A percentile compares a stretch with the other conserved stretches of the same genome.
phyloP scores from a whole-genome alignment of 2,329 filamentous ascomycete species.

The Alternaria arborescens region DNA sequence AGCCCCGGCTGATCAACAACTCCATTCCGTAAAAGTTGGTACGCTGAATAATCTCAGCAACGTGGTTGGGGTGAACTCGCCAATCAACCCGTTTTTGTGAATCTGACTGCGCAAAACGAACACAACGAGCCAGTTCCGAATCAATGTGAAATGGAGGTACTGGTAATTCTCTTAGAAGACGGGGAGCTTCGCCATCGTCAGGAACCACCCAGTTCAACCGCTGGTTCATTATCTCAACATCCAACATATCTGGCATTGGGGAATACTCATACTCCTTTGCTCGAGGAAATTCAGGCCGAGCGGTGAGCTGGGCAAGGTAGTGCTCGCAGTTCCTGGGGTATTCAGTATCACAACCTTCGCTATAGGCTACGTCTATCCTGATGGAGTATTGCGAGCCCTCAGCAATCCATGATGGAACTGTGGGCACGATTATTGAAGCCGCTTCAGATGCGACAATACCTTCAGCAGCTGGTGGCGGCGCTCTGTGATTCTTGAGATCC shows the following conservation, averaged over 20 bases:
- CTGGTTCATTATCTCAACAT: neutral
- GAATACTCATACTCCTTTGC: neutral
- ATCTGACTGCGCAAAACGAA: slow-evolving; percentile 14
- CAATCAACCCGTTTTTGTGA: slow-evolving; percentile 5
- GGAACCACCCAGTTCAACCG: neutral
- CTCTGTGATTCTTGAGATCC: neutral
- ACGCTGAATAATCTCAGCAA: slow-evolving; percentile 8
- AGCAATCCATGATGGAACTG: neutral
- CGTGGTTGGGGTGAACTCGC: slow-evolving; percentile 7
- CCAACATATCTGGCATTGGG: neutral
- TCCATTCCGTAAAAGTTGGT: slow-evolving; percentile 11
- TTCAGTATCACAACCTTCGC: neutral
- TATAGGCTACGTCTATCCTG: neutral
- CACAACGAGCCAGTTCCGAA: slow-evolving; percentile 10
- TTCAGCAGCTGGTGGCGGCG: neutral
- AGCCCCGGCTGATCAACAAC: neutral
- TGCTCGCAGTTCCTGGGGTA: neutral
- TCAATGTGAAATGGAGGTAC: neutral
- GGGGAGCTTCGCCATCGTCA: neutral
- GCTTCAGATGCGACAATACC: neutral
- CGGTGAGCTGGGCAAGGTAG: neutral
- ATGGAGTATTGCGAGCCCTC: neutral
- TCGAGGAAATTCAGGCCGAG: neutral
- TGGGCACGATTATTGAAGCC: neutral
- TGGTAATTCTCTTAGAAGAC: neutral